Evolutionary conservation across 2,329 filamentous ascomycete species (phyloP), one percentile per base, ranked within the genome.

Genomic region (Hypoxylon sp.): DNA sequence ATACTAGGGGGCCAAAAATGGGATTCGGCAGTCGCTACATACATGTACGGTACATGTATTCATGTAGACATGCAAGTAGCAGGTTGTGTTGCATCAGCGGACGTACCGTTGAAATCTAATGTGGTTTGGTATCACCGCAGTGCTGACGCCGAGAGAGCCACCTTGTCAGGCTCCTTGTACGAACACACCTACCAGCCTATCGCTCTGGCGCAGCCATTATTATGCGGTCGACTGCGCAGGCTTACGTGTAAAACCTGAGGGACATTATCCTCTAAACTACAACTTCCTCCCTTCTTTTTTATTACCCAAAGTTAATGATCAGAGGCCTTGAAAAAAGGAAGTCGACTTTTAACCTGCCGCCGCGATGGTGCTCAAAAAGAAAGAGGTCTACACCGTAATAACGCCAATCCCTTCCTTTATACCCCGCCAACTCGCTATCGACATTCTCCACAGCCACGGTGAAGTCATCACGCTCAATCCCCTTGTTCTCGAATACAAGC

Each of bases 381-480:
- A 90, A 77, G 86, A 88, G 70, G 83, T 85, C 26, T 90, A 91
- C 78, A 92, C 89, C 26, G 86, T 91, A 71, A 87, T 92, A 76
- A 92, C 90, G 63, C 89, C 90, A 50, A 91, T 92, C 55, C 90
- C 90, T 33, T 83, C 85, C 75, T 90, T 89, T 79, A 91, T 92
- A 71, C 90, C 90, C 17, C 89, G 90, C 68, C 89, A 92, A 78
- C 85, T 92, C 60, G 90, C 90, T 72, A 85, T 92, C 80, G 90
- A 92, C 77, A 91, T 92, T 77, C 87, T 92, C 63, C 90, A 92
- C 78, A 87, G 87, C 70, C 90, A 92, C 78, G 85, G 86, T 77
- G 90, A 92, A 76, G 87, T 92, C 78, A 92, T 92, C 81, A 89
- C 87, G 35, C 81, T 92, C 67, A 92, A 92, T 74, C 90, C 90